A percentile compares a stretch with the other conserved stretches of the same genome.
Conservation (phyloP, 257 asterid species). For the Rubia yunnanensis region DNA sequence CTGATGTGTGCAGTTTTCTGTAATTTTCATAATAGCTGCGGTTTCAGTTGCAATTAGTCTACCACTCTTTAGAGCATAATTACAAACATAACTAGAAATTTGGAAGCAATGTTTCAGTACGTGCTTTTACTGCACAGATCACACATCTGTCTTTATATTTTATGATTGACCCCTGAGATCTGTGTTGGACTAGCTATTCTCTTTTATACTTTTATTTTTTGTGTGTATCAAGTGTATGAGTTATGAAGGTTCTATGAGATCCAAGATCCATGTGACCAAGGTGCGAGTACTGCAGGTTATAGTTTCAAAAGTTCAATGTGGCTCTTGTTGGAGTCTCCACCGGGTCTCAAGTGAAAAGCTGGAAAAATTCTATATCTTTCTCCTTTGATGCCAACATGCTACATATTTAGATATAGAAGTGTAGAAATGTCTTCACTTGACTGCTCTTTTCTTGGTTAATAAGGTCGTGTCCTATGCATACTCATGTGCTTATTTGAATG, state of each 20-base stretch:
- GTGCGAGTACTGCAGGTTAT: not conserved
- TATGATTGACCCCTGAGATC: not conserved
- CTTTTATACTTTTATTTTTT: not conserved
- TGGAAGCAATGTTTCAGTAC: not conserved
- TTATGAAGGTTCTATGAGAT: not conserved
- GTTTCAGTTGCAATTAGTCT: not conserved
- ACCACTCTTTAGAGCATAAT: not conserved
- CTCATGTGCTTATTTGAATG: not conserved
- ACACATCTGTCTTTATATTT: not conserved
- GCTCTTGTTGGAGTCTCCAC: not conserved
- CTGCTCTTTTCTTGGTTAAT: not conserved
- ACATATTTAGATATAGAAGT: not conserved
- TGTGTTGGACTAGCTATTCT: not conserved
- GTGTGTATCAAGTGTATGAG: not conserved
- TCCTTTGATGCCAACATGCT: not conserved
- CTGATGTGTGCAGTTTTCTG: not conserved
- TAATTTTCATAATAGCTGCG: not conserved
- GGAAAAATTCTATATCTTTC: not conserved
- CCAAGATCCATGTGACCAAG: not conserved
- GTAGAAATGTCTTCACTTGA: not conserved
- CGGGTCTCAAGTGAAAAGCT: not conserved
- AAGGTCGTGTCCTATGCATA: not conserved
- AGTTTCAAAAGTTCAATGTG: not conserved
- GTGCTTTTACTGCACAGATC: not conserved
- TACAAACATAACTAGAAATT: not conserved